phyloP scores from a whole-genome alignment of 805 yeast genomes.

The Candida michaelii region DNA sequence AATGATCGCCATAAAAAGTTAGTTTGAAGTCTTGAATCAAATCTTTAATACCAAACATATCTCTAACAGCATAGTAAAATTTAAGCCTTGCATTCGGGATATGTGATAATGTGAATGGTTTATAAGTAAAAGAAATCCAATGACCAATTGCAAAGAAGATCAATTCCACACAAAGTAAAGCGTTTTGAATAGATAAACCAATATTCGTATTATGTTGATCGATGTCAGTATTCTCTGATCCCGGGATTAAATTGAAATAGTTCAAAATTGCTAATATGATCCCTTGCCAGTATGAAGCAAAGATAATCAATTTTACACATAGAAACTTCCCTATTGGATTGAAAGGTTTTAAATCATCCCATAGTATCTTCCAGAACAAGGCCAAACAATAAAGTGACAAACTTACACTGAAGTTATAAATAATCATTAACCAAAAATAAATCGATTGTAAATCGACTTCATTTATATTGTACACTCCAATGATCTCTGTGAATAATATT shows the following conservation, averaged over 20 bases:
- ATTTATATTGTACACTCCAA: slow-evolving; percentile 52
- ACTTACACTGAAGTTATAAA: slow-evolving; percentile 80
- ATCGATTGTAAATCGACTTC: slow-evolving; percentile 48
- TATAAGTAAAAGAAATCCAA: slow-evolving; percentile 78
- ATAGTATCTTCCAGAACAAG: slow-evolving; percentile 89
- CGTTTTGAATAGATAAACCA: slow-evolving; percentile 71
- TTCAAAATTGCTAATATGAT: slow-evolving; percentile 54
- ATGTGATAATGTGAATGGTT: slow-evolving; percentile 60
- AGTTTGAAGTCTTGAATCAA: slow-evolving; percentile 76
- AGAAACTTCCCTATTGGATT: slow-evolving; percentile 90
- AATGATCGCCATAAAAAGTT: slow-evolving; percentile 63
- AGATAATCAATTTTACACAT: slow-evolving; percentile 89
- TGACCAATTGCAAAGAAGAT: slow-evolving; percentile 87
- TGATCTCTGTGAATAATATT: slow-evolving; percentile 46
- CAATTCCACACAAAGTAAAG: slow-evolving; percentile 78
- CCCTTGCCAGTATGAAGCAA: slow-evolving; percentile 99
- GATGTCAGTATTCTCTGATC: slow-evolving; percentile 21
- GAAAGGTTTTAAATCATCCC: slow-evolving; percentile 70
- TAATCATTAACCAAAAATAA: slow-evolving; percentile 61
- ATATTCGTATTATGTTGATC: slow-evolving; percentile 30
- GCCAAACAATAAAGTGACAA: slow-evolving; percentile 83
- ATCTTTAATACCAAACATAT: slow-evolving; percentile 76
- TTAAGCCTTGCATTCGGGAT: slow-evolving; percentile 71
- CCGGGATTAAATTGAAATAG: slow-evolving; percentile 47
- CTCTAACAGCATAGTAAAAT: slow-evolving; percentile 64